Evolutionary conservation across 495 filamentous ascomycete species (phyloP).

Genomic region (Amniculicola lignicola): DNA sequence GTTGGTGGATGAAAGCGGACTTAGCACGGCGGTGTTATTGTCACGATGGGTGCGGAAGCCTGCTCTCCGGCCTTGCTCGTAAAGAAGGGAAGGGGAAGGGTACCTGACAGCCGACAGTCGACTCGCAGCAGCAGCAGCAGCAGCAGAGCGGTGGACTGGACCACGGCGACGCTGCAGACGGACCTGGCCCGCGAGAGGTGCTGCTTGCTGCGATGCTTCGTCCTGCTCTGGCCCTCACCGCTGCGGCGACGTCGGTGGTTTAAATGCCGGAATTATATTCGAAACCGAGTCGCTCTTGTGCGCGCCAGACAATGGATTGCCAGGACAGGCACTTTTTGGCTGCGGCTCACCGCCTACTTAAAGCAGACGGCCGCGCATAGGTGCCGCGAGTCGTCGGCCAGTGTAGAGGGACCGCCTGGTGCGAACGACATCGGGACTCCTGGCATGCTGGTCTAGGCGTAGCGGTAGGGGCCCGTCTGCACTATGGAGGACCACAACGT

Average conservation of each 20-base stretch:
- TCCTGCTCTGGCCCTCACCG: constrained; percentile 23
- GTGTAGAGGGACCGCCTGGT: not conserved
- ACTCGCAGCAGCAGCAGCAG: too few relatives aligned
- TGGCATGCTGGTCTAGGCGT: constrained; percentile 29
- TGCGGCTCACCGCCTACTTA: constrained; percentile 28
- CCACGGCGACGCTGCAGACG: too few relatives aligned
- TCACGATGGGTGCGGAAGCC: constrained; percentile 28
- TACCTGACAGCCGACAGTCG: constrained; percentile 20
- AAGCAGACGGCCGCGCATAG: constrained; percentile 22
- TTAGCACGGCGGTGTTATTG: constrained; percentile 26
- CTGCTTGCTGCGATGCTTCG: too few relatives aligned
- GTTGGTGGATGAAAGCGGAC: constrained; percentile 25
- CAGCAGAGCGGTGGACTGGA: too few relatives aligned
- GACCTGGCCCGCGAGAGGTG: too few relatives aligned
- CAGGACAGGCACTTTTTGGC: too few relatives aligned
- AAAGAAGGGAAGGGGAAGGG: constrained; percentile 12
- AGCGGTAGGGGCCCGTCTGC: constrained; percentile 25
- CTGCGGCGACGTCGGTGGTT: constrained; percentile 11
- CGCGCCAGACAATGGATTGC: too few relatives aligned
- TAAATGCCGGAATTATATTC: constrained; percentile 25
- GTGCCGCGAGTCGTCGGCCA: not conserved
- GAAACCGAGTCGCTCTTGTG: constrained; percentile 20
- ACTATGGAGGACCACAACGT: constrained; percentile 33
- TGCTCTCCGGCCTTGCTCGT: constrained; percentile 22
- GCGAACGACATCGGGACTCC: constrained; percentile 8